Conservation (phyloP, 129 eudicot species). For the Helianthus tuberosus region DNA sequence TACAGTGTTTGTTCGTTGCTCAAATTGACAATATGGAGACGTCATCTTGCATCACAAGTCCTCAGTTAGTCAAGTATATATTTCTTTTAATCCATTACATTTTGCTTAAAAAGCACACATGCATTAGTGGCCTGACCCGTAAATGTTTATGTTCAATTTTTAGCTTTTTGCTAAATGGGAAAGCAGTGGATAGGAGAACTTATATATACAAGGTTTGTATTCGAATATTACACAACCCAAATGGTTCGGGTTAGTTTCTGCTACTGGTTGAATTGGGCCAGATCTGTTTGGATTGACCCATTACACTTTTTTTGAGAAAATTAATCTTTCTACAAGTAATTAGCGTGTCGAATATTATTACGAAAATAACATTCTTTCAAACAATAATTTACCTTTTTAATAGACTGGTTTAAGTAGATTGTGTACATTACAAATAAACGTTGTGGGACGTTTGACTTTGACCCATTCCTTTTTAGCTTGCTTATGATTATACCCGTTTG, state of each 20-base stretch:
- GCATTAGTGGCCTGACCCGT: conserved; percentile 17
- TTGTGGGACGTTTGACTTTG: neutral
- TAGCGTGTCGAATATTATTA: neutral
- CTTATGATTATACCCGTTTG: conserved; percentile 1
- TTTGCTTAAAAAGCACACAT: neutral
- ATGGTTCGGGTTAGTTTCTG: neutral
- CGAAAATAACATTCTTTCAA: neutral
- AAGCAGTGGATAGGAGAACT: conserved; percentile 61
- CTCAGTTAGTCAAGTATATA: conserved; percentile 49
- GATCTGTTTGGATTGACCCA: neutral
- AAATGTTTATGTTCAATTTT: conserved; percentile 14
- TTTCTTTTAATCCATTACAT: neutral
- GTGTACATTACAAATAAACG: neutral
- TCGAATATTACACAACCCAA: too few relatives aligned
- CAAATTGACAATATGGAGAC: conserved; percentile 68
- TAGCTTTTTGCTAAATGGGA: conserved; percentile 79
- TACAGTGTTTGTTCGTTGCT: conserved; percentile 71
- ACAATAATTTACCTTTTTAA: neutral
- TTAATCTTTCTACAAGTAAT: neutral
- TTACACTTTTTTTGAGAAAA: neutral
- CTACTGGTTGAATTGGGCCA: neutral
- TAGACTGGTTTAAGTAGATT: neutral
- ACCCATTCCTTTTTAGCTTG: neutral
- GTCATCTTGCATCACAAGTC: conserved; percentile 76
- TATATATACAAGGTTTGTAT: conserved; percentile 52